A percentile compares a stretch with the other conserved stretches of the same genome.
phyloP scores from a whole-genome alignment of 2,329 filamentous ascomycete species.

The Aspergillus uvarum region DNA sequence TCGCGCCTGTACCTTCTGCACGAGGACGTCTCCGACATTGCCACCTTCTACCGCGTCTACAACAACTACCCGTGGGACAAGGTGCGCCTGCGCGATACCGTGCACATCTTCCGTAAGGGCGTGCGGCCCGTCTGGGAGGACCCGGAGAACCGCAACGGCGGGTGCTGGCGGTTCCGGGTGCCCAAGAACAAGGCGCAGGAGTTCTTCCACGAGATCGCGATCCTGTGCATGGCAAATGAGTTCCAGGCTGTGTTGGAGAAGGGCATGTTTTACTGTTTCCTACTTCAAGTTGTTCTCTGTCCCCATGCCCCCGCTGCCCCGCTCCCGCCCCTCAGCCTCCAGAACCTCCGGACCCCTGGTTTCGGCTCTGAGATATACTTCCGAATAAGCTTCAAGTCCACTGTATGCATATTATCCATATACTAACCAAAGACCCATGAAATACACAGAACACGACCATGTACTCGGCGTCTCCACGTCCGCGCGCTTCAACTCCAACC shows the following conservation, averaged over 20 bases:
- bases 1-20: conserved; percentile 40
- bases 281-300: not conserved
- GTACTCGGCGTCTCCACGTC: conserved; percentile 85
- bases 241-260: conserved; percentile 69
- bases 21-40: conserved; percentile 44
- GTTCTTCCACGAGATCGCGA: conserved; percentile 39
- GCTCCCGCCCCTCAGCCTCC: not conserved
- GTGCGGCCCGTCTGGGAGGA: conserved; percentile 82
- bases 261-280: conserved; percentile 56
- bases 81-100: conserved; percentile 73
- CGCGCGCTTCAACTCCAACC: conserved; percentile 82
- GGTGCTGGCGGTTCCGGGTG: conserved; percentile 90
- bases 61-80: conserved; percentile 77
- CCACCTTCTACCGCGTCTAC: conserved; percentile 71
- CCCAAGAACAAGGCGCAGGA: conserved; percentile 67
- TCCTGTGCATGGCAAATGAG: conserved; percentile 40
- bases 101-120: conserved; percentile 77
- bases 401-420: not conserved
- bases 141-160: conserved; percentile 78
- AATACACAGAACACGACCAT: conserved; percentile 67
- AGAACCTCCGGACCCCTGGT: too few species aligned
- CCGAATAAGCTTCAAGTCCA: too few species aligned
- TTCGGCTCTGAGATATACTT: too few species aligned
- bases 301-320: not conserved
- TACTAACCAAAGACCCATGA: not conserved